Evolutionary conservation across 2,329 filamentous ascomycete genomes (phyloP), one percentile per base, ranked within the genome.

Genomic region (Sarocladiaceae sp.): DNA sequence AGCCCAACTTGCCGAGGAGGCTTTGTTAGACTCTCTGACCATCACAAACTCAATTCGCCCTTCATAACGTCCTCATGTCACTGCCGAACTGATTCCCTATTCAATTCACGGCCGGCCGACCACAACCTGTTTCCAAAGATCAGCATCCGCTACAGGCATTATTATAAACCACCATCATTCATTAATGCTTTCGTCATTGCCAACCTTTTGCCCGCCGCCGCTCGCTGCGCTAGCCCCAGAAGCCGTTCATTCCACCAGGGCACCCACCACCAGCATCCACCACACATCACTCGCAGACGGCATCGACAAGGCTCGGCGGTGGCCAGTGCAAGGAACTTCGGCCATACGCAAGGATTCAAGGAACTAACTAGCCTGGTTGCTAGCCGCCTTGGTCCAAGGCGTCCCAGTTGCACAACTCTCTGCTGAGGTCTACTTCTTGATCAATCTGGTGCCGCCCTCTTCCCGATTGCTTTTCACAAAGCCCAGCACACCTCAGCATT

Each of bases 301-400:
- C 44, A 48, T 22, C 44, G 18, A 48, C 44, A 48, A 48, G 44
- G 44, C 44, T 48, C 44, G 44, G 44, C 44, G 44, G 44, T 48
- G 44, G 44, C 26, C 44, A 48, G 25, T 33, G 26, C 44, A 48
- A 48, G 44, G 44, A 48, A 48, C 44, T 48, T n/a, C 44, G 25
- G 26, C 44, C 44, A 20, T 20, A 48, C 44, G 20, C 44, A 31
- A 46, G 40, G 23, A 46, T 46, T 29, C 44, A 48, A 31, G 26
- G 44, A 48, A 48, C 44, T 33, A 48, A 28, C n/a, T 33, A 48
- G 44, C n/a, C 44, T 48, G 18, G 23, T 33, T 22, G 44, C 25
- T 48, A 48, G n/a, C 44, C 44, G 44, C 28, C 44, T 31, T 48
- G n/a, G 25, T 31, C 28, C 44, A 48, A 48, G 11, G 17, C 10